Percentiles rank a stretch among this genome's conserved stretches.
These are phyloP conservation scores for Butyriboletus loyo DNA, from an alignment of 768 basidiomycete genomes.

Conservation along the genomic window DNA sequence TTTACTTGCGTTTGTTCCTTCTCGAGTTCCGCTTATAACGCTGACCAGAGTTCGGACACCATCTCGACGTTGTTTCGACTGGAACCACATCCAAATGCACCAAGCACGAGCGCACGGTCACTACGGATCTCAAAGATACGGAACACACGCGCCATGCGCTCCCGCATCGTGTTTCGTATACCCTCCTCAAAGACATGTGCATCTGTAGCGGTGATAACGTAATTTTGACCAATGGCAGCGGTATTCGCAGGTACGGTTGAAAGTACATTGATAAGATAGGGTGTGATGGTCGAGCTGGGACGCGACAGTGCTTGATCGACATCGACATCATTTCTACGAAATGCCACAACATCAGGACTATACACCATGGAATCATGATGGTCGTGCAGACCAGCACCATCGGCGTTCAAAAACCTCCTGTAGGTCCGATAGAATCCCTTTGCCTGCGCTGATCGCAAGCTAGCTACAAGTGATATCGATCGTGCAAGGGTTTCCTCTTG, in stretches of 20 bases:
- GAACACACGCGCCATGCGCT: conserved; percentile 47
- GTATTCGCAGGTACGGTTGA: conserved; percentile 45
- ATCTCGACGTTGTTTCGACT: conserved; percentile 40
- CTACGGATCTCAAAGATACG: conserved; percentile 43
- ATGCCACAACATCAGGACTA: conserved; percentile 40
- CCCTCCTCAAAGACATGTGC: conserved; percentile 36
- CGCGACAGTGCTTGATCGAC: background rate
- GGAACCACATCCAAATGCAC: conserved; percentile 45
- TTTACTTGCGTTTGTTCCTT: conserved; percentile 18
- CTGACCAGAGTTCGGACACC: conserved; percentile 46
- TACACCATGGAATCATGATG: conserved; percentile 49
- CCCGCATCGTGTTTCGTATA: conserved; percentile 42
- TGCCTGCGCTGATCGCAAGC: conserved; percentile 33
- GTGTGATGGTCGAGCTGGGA: conserved; percentile 33
- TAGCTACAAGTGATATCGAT: conserved; percentile 39
- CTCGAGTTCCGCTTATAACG: conserved; percentile 36
- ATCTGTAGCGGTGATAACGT: conserved; percentile 33
- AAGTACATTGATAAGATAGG: conserved; percentile 38
- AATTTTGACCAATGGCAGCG: conserved; percentile 38
- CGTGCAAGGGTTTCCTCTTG: conserved; percentile 45
- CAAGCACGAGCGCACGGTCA: conserved; percentile 39
- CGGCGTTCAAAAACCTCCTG: conserved; percentile 29
- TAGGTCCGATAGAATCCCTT: conserved; percentile 42
- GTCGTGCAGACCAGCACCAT: conserved; percentile 43
- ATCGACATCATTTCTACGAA: conserved; percentile 37